Conservation (phyloP, 2,329 filamentous ascomycete genomes). For the Pezicula radicicola region DNA sequence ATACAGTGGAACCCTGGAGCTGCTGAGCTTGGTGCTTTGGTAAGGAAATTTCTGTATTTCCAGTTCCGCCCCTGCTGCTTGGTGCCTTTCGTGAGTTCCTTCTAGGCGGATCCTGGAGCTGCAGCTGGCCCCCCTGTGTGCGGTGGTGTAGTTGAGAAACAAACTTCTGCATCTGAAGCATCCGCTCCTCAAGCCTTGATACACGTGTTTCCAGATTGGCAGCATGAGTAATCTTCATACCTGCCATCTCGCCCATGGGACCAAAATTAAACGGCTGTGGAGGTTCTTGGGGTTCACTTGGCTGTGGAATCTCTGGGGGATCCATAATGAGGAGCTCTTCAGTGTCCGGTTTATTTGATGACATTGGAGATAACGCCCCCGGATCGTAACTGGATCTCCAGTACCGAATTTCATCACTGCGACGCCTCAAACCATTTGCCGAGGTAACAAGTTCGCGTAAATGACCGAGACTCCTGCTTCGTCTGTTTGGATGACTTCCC, state of each 20-base stretch:
- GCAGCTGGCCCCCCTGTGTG: constrained; percentile 8
- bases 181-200: constrained; percentile 45
- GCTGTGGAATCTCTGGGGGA: constrained; percentile 20
- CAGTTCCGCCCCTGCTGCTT: constrained; percentile 14
- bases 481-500: constrained; percentile 47
- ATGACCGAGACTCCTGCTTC: constrained; percentile 58
- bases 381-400: constrained; percentile 60
- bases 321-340: constrained; percentile 29
- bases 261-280: constrained; percentile 55
- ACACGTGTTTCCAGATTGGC: constrained; percentile 52
- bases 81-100: constrained; percentile 3
- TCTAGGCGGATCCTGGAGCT: constrained; percentile 22
- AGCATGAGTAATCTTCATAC: constrained; percentile 56
- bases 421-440: constrained; percentile 39
- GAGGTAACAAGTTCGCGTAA: constrained; percentile 39
- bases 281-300: constrained; percentile 28
- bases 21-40: constrained; percentile 14
- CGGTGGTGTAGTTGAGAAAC: constrained; percentile 11
- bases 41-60: constrained; percentile 21
- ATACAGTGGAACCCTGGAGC: constrained; percentile 5
- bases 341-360: constrained; percentile 41
- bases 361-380: constrained; percentile 47
- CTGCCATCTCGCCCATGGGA: constrained; percentile 42
- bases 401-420: constrained; percentile 62
- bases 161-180: constrained; percentile 46